A percentile compares a stretch with the other conserved stretches of the same genome.
Evolutionary conservation across 2,329 filamentous ascomycete species (phyloP).

Genomic region (Cladosporium sp.): DNA sequence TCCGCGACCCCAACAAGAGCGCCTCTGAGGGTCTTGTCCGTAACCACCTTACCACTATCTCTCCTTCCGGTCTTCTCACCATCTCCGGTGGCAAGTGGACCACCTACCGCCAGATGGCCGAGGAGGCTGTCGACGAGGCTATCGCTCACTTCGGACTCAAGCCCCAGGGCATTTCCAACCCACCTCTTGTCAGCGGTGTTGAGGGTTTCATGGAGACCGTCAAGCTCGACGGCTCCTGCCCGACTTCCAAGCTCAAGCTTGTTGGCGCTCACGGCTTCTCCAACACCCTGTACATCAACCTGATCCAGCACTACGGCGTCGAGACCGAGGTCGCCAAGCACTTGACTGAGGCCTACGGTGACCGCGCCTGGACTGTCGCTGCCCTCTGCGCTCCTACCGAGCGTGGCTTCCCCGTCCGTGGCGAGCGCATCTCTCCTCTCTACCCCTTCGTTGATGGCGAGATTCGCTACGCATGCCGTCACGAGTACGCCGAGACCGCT

Average conservation of each 20-base stretch:
- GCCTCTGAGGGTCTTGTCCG: slow-evolving; percentile 87
- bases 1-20: slow-evolving; percentile 81
- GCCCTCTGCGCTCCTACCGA: slow-evolving; percentile 76
- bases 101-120: slow-evolving; percentile 89
- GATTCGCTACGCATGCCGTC: slow-evolving; percentile 79
- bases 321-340: slow-evolving; percentile 93
- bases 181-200: slow-evolving; percentile 67
- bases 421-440: slow-evolving; percentile 74
- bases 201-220: slow-evolving; percentile 71
- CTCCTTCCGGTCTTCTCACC: slow-evolving; percentile 77
- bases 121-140: slow-evolving; percentile 83
- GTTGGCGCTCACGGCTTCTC: slow-evolving; percentile 85
- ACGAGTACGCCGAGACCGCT: slow-evolving; percentile 90
- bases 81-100: slow-evolving; percentile 88
- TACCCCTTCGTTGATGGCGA: slow-evolving; percentile 94
- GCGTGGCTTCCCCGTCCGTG: slow-evolving; percentile 78
- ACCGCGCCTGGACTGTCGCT: slow-evolving; percentile 88
- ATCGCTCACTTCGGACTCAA: slow-evolving; percentile 68
- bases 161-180: slow-evolving; percentile 58
- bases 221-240: slow-evolving; percentile 71
- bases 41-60: slow-evolving; percentile 80
- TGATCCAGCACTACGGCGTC: slow-evolving; percentile 89
- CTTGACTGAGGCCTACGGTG: slow-evolving; percentile 83
- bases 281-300: slow-evolving; percentile 89
- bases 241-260: slow-evolving; percentile 79